Evolutionary conservation across 164 flowering plant species (phyloP), one percentile per base, ranked within the genome.

Genomic region (Chimonanthus salicifolius): DNA sequence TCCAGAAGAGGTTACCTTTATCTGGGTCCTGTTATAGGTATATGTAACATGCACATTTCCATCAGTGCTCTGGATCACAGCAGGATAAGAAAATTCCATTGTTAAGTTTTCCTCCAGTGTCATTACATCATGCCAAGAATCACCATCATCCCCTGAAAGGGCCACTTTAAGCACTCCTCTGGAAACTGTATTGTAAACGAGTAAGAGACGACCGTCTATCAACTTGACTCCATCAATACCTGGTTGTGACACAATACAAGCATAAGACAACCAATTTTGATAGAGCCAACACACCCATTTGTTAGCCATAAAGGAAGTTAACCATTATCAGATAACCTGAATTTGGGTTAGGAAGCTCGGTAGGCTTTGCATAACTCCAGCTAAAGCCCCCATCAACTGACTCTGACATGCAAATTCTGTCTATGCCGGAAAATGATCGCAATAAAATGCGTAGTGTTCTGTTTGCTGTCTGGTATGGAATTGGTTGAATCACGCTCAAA

Each of bases 1-100:
- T n/a, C 6, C n/a, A 47, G 45, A 71, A 16, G 49, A 46, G 2
- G 11, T 13, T 21, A 76, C 78, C 78, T 76, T 76, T 44, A 76
- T 76, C 66, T 71, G 78, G 21, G 78, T 76, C 67, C 78, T 76
- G 74, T 76, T 71, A 71, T 71, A 76, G 70, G 78, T 76, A 16
- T 76, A 76, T 1, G 78, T 76, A 18, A 76, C 54, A 58, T 76
- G 78, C n/a, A 76, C 74, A 66, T 71, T 21, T 33, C 65, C 74
- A 67, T 76, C 78, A 45, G 58, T 66, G 64, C 45, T 49, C 60
- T 94, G 87, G 64, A 92, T 89, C 44, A 90, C 92, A 68, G 97
- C 98, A 50, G 98, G 98, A 82, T 94, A 92, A 47, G 98, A 94
- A 80, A 94, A 94, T 72, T 94, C 95, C 96, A 86, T 92, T 64